phyloP scores from a whole-genome alignment of 2,329 filamentous ascomycete genomes.

The Parafenestella ontariensis region DNA sequence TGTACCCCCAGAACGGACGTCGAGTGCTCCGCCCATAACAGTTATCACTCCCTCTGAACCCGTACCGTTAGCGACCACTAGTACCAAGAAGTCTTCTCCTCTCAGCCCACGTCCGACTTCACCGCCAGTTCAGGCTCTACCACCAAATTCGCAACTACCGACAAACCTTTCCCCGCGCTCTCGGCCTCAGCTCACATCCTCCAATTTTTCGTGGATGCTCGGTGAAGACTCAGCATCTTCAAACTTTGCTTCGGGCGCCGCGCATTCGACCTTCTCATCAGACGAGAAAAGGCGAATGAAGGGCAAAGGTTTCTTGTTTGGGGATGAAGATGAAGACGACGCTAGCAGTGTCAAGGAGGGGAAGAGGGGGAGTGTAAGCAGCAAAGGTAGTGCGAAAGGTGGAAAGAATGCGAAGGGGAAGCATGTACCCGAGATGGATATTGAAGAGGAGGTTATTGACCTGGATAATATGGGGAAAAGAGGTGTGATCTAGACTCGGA shows the following conservation, averaged over 20 bases:
- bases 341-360: constrained; percentile 16
- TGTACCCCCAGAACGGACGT: constrained; percentile 23
- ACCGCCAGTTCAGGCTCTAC: constrained; percentile 13
- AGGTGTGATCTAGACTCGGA: constrained; percentile 29
- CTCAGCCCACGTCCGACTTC: constrained; percentile 22
- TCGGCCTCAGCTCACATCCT: constrained; percentile 73
- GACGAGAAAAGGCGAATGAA: constrained; percentile 47
- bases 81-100: constrained; percentile 10
- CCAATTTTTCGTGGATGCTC: constrained; percentile 82
- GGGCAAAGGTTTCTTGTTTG: constrained; percentile 51
- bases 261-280: constrained; percentile 43
- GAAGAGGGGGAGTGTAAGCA: constrained; percentile 29
- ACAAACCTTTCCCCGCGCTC: constrained; percentile 51
- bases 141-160: constrained; percentile 19
- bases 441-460: constrained; percentile 48
- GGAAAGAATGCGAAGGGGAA: constrained; percentile 29
- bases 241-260: constrained; percentile 43
- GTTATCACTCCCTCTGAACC: constrained; percentile 10
- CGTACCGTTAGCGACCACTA: constrained; percentile 3
- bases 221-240: constrained; percentile 45
- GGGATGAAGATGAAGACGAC: constrained; percentile 50
- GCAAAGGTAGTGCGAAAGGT: constrained; percentile 24
- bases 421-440: constrained; percentile 31
- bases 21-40: constrained; percentile 30
- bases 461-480: constrained; percentile 44